Evolutionary conservation across 495 filamentous ascomycete genomes (phyloP).

Genomic region (Talaromyces proteolyticus): DNA sequence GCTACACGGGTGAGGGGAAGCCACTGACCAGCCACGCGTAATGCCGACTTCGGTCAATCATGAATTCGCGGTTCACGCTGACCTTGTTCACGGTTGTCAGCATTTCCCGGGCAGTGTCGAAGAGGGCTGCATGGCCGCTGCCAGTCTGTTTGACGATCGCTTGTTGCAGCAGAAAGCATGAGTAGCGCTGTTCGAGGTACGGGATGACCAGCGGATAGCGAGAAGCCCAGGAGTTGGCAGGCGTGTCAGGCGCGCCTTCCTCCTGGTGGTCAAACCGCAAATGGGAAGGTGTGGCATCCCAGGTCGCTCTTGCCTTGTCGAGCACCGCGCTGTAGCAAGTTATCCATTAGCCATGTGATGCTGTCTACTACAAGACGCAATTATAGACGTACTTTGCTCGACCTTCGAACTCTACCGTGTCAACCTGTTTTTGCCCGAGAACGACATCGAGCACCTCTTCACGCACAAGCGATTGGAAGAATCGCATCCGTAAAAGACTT

Average conservation of each 20-base stretch:
- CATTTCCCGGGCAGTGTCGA: constrained; percentile 45
- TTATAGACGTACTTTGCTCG: constrained; percentile 38
- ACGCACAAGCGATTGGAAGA: constrained; percentile 38
- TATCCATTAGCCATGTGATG: neutral
- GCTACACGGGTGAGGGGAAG: neutral
- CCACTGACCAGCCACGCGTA: constrained; percentile 45
- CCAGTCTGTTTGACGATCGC: constrained; percentile 47
- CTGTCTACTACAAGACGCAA: no score
- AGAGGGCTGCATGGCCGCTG: constrained; percentile 40
- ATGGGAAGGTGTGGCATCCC: constrained; percentile 22
- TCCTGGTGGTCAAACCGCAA: constrained; percentile 27
- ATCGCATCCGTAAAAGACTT: constrained; percentile 41
- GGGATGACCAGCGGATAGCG: constrained; percentile 23
- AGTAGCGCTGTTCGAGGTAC: constrained; percentile 47
- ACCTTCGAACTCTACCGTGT: constrained; percentile 26
- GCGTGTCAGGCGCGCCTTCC: constrained; percentile 17
- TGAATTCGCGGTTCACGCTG: constrained; percentile 37
- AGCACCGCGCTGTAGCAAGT: constrained; percentile 20
- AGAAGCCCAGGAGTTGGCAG: constrained; percentile 4
- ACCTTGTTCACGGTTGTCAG: constrained; percentile 38
- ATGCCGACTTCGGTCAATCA: constrained; percentile 43
- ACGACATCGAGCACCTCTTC: constrained; percentile 57
- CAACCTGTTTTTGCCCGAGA: constrained; percentile 25
- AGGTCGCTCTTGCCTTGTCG: constrained; percentile 21
- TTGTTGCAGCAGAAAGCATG: constrained; percentile 52